Evolutionary conservation across 805 yeast genomes (phyloP).

Genomic region (Peterozyma toletana): DNA sequence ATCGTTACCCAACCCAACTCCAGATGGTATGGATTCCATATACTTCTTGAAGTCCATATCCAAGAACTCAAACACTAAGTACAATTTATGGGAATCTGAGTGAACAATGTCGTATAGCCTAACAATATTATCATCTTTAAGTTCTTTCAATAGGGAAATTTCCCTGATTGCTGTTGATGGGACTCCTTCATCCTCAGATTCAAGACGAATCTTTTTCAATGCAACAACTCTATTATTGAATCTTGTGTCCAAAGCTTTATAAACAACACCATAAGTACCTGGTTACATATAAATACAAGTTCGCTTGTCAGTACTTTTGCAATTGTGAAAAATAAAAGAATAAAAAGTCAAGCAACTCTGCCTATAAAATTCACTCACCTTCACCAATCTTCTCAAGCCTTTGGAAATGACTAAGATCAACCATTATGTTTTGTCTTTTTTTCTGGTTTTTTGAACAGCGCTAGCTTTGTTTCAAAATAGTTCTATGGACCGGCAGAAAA

Average conservation of each 20-base stretch:
- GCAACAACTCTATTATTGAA: slow-evolving; percentile 95
- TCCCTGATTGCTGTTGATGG: slow-evolving; percentile 98
- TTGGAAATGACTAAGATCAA: slow-evolving; percentile 85
- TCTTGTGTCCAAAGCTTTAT: slow-evolving; percentile 85
- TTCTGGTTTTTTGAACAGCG: too few relatives aligned
- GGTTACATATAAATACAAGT: not conserved
- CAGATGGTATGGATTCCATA: slow-evolving; percentile 92
- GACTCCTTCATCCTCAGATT: slow-evolving; percentile 96
- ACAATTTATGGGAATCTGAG: slow-evolving; percentile 86
- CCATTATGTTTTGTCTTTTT: slow-evolving; percentile 37
- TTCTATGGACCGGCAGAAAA: too few relatives aligned
- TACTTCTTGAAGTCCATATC: slow-evolving; percentile 93
- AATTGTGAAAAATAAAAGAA: not conserved
- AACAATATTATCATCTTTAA: slow-evolving; percentile 90
- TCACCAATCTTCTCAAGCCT: slow-evolving; percentile 96
- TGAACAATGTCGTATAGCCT: slow-evolving; percentile 90
- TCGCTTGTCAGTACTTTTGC: not conserved
- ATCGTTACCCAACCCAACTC: slow-evolving; percentile 82
- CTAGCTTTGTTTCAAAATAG: too few relatives aligned
- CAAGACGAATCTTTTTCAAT: slow-evolving; percentile 87
- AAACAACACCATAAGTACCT: slow-evolving; percentile 96
- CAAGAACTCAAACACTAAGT: slow-evolving; percentile 87
- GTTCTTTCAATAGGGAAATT: slow-evolving; percentile 87
- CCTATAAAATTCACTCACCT: slow-evolving; percentile 37
- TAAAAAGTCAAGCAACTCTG: too few relatives aligned